Evolutionary conservation across 495 filamentous ascomycete genomes (phyloP).

Genomic region (Tetracladium marchalianum): DNA sequence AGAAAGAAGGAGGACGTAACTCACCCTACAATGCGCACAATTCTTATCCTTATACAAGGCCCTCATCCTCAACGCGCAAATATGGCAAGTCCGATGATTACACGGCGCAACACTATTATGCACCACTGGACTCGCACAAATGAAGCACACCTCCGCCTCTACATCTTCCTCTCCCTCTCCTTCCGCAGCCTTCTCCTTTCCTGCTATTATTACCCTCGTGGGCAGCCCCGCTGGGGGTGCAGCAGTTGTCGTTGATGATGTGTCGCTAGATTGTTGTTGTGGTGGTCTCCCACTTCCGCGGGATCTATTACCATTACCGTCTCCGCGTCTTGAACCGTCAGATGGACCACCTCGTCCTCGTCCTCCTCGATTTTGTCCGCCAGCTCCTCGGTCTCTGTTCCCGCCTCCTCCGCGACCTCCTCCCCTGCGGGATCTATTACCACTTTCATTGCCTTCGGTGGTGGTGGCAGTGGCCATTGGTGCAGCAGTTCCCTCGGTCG

Average conservation of each 20-base stretch:
- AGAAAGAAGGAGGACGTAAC: conserved; percentile 22
- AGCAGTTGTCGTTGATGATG: not conserved
- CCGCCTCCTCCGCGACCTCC: conserved; percentile 12
- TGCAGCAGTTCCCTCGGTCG: conserved; percentile 5
- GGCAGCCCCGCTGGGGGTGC: not conserved
- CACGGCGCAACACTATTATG: conserved; percentile 85
- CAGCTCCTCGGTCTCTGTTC: not conserved
- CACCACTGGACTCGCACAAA: conserved; percentile 79
- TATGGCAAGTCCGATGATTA: conserved; percentile 92
- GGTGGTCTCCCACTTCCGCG: not conserved
- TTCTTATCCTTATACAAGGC: conserved; percentile 92
- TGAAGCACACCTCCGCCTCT: conserved; percentile 86
- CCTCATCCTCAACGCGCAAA: conserved; percentile 79
- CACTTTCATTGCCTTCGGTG: conserved; percentile 4
- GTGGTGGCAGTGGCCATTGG: not conserved
- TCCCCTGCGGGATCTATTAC: conserved; percentile 18
- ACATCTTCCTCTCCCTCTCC: conserved; percentile 31
- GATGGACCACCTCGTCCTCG: conserved; percentile 1
- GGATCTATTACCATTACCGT: not conserved
- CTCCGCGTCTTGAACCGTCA: conserved; percentile 1
- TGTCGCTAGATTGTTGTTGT: not conserved
- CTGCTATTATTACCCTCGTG: not conserved
- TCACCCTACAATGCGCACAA: conserved; percentile 87
- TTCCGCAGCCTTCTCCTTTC: not conserved
- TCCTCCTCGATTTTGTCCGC: conserved; percentile 2